These are phyloP conservation scores for Claviceps paspali DNA, from an alignment of 2,329 filamentous ascomycete species.

Conservation along the genomic window DNA sequence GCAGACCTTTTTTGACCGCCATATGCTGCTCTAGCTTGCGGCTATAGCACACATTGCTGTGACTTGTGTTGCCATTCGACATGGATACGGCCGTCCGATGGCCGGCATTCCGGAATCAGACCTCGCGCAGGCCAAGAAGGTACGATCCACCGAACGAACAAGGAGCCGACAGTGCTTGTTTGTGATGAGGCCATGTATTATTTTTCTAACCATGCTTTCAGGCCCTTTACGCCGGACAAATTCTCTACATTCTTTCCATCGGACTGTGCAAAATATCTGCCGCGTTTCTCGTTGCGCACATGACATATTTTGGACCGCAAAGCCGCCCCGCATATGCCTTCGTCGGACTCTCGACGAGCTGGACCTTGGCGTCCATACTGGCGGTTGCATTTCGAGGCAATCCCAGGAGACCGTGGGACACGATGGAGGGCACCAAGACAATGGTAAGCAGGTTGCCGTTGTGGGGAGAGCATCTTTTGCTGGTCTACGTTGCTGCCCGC, in stretches of 20 bases:
- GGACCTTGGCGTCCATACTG: constrained; percentile 2
- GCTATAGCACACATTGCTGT: not conserved
- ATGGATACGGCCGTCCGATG: constrained; percentile 1
- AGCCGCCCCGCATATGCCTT: constrained; percentile 2
- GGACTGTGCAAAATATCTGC: constrained; percentile 5
- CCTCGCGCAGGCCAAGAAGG: not conserved
- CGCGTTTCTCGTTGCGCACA: constrained; percentile 4
- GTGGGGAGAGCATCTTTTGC: not conserved
- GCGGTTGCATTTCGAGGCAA: not conserved
- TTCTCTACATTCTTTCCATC: constrained; percentile 4
- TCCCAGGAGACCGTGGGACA: constrained; percentile 1
- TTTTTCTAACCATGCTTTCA: not conserved
- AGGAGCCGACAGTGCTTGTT: too few relatives aligned
- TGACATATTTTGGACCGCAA: constrained; percentile 5
- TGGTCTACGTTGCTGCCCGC: not conserved
- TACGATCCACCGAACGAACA: not conserved
- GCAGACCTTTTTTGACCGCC: too few relatives aligned
- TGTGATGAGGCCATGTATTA: too few relatives aligned
- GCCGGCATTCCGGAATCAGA: not conserved
- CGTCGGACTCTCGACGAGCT: constrained; percentile 1
- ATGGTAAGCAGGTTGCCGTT: not conserved
- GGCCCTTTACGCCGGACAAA: constrained; percentile 3
- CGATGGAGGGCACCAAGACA: not conserved
- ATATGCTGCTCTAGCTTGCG: not conserved
- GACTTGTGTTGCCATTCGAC: not conserved